phyloP scores from a whole-genome alignment of 129 eudicot species.

The Flaveria brownii region DNA sequence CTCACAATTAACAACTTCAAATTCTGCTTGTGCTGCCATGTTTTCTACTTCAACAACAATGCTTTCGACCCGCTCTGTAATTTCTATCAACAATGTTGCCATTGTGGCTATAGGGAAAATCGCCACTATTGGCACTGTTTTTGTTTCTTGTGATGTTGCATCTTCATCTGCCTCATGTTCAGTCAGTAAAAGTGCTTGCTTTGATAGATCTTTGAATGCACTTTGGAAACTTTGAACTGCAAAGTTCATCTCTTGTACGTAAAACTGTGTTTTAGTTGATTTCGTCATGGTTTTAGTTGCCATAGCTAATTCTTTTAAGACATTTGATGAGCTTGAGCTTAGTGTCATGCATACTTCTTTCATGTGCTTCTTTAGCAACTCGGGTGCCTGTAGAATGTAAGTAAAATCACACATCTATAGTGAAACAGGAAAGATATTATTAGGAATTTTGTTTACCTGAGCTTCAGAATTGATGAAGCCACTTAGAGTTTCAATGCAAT shows the following conservation, averaged over 20 bases:
- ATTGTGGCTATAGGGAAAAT: conserved; percentile 67
- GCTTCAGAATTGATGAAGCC: conserved; percentile 55
- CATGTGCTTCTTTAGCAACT: conserved; percentile 61
- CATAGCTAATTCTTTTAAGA: conserved; percentile 58
- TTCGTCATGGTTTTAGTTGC: conserved; percentile 57
- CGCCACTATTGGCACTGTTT: conserved; percentile 43
- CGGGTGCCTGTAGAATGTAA: conserved; percentile 53
- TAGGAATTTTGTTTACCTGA: conserved; percentile 45
- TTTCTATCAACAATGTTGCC: conserved; percentile 66
- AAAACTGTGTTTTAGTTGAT: conserved; percentile 51
- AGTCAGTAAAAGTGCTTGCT: conserved; percentile 30
- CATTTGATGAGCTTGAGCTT: conserved; percentile 54
- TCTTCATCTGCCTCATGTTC: conserved; percentile 30
- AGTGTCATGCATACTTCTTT: conserved; percentile 53
- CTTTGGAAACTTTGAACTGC: conserved; percentile 62
- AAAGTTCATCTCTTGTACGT: conserved; percentile 55
- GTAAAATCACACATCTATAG: conserved; percentile 8
- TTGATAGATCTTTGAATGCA: conserved; percentile 48
- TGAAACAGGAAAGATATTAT: not conserved
- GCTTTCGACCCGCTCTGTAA: conserved; percentile 59
- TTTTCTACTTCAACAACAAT: conserved; percentile 54
- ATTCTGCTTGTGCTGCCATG: conserved; percentile 75
- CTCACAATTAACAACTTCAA: conserved; percentile 30
- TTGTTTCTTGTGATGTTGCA: conserved; percentile 20
- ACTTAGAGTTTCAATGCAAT: conserved; percentile 64